Base-by-base conservation (phyloP, 306 rosid genomes). In the Psophocarpus tetragonolobus region DNA sequence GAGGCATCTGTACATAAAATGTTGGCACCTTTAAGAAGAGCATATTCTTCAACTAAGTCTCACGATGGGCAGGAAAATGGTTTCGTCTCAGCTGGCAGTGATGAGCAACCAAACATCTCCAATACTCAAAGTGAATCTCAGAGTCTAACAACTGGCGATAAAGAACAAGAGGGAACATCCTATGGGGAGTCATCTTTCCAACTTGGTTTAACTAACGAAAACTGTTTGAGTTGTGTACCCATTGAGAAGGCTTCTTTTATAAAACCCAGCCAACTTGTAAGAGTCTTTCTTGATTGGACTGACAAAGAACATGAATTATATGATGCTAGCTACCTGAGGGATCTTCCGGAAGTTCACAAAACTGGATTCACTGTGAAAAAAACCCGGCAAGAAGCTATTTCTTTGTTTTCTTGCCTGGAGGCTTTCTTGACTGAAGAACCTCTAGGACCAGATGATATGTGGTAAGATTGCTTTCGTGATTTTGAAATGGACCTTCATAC, bases 361-460 rank as follows among this genome's bases (percentile, higher is more conserved):
- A 80, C 93, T 61, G 92, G 92, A 47, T 86, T 84, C 86, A 82
- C 87, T 17, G 93, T 84, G 63, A 96, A 93, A 85, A 96, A 92
- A 87, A 96, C 98, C 73, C 83, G 83, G 77, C 99, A 86, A 85
- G 99, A 96, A 84, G 91, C 99, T 42, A 87, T 91, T 69, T 96
- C 99, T 79, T 90, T 96, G 80, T 96, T 96, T 86, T 88, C 97
- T 47, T 92, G 99, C 93, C 84, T 96, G 89, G 99, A 96, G 81
- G 97, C 98, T 18, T 96, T 96, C 89, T 80, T 96, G 81, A 92
- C 91, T 42, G 98, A 93, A 90, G 99, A 96, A 83, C 99, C 99
- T 90, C 80, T 96, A 38, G 98, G 99, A 35, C 98, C 98, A 23
- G 97, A 91, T 62, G 99, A 96, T 85, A 96, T 96, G 99, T 96